phyloP scores from a whole-genome alignment of 345 rosid species.

The Jatropha curcas region DNA sequence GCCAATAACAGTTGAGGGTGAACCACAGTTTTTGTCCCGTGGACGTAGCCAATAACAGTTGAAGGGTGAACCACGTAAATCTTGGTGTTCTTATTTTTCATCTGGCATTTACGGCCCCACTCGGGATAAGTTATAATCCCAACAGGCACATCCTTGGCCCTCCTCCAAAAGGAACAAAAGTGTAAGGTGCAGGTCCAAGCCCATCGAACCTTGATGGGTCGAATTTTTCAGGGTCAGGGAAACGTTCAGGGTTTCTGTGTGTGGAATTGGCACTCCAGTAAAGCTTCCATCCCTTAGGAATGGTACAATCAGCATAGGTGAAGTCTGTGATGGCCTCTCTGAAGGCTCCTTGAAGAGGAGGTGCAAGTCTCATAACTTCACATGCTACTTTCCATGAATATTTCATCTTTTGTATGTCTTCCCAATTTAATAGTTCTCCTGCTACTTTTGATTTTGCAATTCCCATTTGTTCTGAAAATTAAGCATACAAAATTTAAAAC shows the following conservation, averaged over 20 bases:
- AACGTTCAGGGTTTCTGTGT: constrained; percentile 25
- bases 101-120: too few relatives aligned
- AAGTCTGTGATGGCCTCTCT: constrained; percentile 38
- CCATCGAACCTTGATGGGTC: constrained; percentile 36
- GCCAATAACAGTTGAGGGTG: too few relatives aligned
- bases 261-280: constrained; percentile 43
- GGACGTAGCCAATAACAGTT: too few relatives aligned
- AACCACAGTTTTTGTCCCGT: too few relatives aligned
- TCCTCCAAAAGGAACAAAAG: constrained; percentile 35
- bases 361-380: constrained; percentile 38
- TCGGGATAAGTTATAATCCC: too few relatives aligned
- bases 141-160: constrained; percentile 38
- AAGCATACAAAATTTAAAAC: neutral
- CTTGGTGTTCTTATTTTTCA: too few relatives aligned
- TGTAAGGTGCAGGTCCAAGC: constrained; percentile 19
- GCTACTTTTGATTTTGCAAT: constrained; percentile 28
- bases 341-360: constrained; percentile 43
- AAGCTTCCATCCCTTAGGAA: constrained; percentile 47
- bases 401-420: constrained; percentile 41
- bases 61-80: too few relatives aligned
- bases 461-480: constrained; percentile 37
- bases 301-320: constrained; percentile 35
- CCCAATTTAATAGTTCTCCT: constrained; percentile 37
- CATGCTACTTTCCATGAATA: constrained; percentile 46
- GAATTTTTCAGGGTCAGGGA: constrained; percentile 33